Conservation (phyloP, 805 yeast species). For the Jamesozyma rosinii region DNA sequence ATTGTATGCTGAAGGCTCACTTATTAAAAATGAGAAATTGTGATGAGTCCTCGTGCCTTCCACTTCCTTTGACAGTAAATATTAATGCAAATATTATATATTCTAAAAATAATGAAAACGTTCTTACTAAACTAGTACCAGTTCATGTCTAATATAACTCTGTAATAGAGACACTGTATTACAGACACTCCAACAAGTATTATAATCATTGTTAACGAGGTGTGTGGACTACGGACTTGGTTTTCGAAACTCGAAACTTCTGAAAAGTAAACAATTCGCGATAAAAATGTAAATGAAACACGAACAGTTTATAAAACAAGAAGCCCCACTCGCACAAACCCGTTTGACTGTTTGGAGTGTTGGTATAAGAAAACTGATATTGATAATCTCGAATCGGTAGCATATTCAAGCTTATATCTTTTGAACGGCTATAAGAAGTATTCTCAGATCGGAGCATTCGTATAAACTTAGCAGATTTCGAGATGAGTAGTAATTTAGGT, state of each 20-base stretch:
- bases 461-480: neutral
- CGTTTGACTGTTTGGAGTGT: neutral
- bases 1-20: constrained; percentile 44
- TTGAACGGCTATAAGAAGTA: no score
- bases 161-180: no score
- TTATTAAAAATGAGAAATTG: constrained; percentile 19
- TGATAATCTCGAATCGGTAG: no score
- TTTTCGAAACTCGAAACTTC: neutral
- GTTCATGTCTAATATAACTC: no score
- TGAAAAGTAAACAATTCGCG: neutral
- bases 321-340: neutral
- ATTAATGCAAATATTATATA: neutral
- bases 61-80: neutral
- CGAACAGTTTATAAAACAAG: neutral
- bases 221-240: neutral
- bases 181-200: neutral
- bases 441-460: no score
- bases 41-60: constrained; percentile 1
- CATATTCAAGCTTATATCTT: no score
- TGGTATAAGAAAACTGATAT: no score
- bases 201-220: neutral
- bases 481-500: constrained; percentile 34
- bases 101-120: neutral
- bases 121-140: no score
- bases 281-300: neutral